A percentile compares a stretch with the other conserved stretches of the same genome.
Conservation (phyloP, 306 rosid genomes). For the Gastrolobium villosum region DNA sequence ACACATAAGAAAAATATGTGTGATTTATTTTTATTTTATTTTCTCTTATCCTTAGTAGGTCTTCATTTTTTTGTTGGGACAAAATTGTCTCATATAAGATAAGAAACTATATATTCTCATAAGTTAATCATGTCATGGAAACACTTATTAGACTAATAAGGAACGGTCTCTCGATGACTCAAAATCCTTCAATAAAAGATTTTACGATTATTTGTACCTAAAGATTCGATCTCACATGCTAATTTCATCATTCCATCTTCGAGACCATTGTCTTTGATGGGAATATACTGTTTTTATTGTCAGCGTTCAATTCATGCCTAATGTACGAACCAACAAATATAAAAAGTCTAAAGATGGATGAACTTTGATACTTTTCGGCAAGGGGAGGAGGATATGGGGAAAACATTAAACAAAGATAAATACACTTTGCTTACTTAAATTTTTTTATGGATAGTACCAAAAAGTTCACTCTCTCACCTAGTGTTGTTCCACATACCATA, state of each 20-base stretch:
- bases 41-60: no score
- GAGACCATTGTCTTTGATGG: slow-evolving; percentile 5
- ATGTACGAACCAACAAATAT: background rate
- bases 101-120: no score
- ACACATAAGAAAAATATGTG: no score
- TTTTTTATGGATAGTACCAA: background rate
- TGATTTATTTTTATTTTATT: no score
- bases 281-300: background rate
- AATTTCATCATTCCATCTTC: slow-evolving; percentile 26
- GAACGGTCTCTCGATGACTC: background rate
- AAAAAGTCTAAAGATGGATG: background rate
- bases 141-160: slow-evolving; percentile 9
- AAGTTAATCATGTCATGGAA: slow-evolving; percentile 40
- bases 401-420: background rate
- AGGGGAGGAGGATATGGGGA: background rate
- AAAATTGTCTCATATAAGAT: no score
- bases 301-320: background rate
- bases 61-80: no score
- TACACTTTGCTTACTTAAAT: background rate
- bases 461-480: no score
- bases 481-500: no score
- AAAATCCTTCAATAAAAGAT: background rate
- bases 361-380: background rate
- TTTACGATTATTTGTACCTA: background rate
- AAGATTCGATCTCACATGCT: slow-evolving; percentile 34